A percentile compares a stretch with the other conserved stretches of the same genome.
These are phyloP conservation scores for Malassezia sp. DNA, from an alignment of 1,284 basidiomycete genomes.

Conservation along the genomic window DNA sequence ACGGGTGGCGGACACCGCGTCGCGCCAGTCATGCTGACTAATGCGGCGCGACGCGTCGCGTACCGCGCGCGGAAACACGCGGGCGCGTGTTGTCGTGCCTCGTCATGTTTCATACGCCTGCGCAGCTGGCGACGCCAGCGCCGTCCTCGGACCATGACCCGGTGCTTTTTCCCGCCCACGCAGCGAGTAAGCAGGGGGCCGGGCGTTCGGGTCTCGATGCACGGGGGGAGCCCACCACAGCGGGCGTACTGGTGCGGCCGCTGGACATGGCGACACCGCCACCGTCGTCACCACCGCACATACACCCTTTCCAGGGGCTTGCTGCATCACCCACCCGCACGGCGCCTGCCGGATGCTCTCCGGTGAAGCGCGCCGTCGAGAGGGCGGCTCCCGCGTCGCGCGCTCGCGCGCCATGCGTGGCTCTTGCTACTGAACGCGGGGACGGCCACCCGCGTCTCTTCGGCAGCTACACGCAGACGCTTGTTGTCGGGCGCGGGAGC, in stretches of 20 bases:
- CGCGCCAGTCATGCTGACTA: too few relatives aligned
- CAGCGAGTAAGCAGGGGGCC: neutral
- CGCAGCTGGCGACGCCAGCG: conserved; percentile 9
- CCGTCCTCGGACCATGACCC: conserved; percentile 16
- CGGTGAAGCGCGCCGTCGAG: conserved; percentile 2
- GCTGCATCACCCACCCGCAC: too few relatives aligned
- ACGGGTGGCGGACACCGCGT: too few relatives aligned
- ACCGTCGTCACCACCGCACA: conserved; percentile 11
- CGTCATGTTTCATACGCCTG: conserved; percentile 3
- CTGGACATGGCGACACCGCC: conserved; percentile 4
- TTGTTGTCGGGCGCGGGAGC: conserved; percentile 10
- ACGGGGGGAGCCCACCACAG: too few relatives aligned
- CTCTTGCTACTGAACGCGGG: too few relatives aligned
- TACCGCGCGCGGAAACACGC: conserved; percentile 1
- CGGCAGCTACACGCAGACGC: conserved; percentile 8
- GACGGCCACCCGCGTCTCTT: neutral
- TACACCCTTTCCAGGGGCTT: too few relatives aligned
- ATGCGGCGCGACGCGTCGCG: conserved; percentile 4
- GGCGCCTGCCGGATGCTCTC: neutral
- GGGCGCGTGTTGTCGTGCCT: neutral
- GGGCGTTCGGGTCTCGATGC: too few relatives aligned
- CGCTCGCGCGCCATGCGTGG: too few relatives aligned
- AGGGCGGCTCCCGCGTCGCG: too few relatives aligned
- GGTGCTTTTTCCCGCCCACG: neutral
- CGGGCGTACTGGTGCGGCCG: too few relatives aligned